Conservation (phyloP, 306 rosid genomes). For the Betula pendula region DNA sequence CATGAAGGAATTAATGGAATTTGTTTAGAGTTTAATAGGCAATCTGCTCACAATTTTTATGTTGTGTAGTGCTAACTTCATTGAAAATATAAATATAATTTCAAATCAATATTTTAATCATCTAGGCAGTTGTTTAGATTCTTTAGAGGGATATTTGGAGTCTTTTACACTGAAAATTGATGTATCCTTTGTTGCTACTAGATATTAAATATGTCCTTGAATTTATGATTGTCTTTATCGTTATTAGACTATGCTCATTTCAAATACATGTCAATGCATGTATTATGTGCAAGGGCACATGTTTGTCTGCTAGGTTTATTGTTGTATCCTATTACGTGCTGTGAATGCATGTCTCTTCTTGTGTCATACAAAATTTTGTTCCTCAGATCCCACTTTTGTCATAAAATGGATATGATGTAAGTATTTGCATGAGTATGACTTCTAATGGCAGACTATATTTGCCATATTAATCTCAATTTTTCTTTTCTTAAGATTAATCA, state of each 20-base stretch:
- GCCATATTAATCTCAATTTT: conserved; percentile 16
- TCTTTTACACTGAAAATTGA: neutral
- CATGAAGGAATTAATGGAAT: neutral
- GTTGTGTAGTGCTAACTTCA: neutral
- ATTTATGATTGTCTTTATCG: no score
- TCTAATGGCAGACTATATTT: conserved; percentile 16
- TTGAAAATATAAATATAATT: no score
- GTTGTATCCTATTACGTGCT: neutral
- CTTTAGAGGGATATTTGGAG: neutral
- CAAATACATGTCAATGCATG: neutral
- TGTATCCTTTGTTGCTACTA: neutral
- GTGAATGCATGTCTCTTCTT: neutral
- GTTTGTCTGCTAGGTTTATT: neutral
- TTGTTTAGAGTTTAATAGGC: neutral
- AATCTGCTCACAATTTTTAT: neutral
- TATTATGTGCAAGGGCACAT: conserved; percentile 1
- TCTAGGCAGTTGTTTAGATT: neutral
- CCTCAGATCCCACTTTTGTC: neutral
- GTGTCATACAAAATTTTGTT: neutral
- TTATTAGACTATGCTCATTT: neutral
- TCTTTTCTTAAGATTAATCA: conserved; percentile 16
- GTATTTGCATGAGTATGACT: neutral
- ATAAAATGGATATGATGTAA: neutral
- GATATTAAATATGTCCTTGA: neutral
- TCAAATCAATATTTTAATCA: neutral